A percentile compares a stretch with the other conserved stretches of the same genome.
phyloP scores from a whole-genome alignment of 2,329 filamentous ascomycete species.

The Zymoseptoria crescenta region DNA sequence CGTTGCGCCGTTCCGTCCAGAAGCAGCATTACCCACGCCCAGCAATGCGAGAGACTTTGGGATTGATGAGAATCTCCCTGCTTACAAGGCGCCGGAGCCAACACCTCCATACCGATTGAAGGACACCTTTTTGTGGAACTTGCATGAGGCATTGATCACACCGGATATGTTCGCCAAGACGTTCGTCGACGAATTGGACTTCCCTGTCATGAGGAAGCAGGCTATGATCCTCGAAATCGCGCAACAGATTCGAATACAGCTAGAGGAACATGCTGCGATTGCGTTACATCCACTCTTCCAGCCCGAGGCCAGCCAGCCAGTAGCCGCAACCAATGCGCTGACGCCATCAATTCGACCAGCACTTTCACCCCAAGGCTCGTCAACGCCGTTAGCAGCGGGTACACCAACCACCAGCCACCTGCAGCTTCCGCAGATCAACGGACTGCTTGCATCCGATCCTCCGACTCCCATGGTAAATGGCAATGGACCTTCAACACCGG shows the following conservation, averaged over 20 bases:
- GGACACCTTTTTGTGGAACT: slow-evolving; percentile 95
- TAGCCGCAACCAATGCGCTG: slow-evolving; percentile 22
- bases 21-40: slow-evolving; percentile 56
- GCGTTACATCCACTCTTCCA: slow-evolving; percentile 91
- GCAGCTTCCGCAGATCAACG: slow-evolving; percentile 45
- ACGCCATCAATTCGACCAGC: slow-evolving; percentile 32
- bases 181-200: slow-evolving; percentile 85
- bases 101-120: slow-evolving; percentile 82
- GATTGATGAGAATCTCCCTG: slow-evolving; percentile 64
- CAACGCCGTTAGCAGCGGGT: slow-evolving; percentile 31
- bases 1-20: slow-evolving; percentile 66
- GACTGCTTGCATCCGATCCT: slow-evolving; percentile 35
- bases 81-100: slow-evolving; percentile 70
- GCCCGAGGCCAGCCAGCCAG: slow-evolving; percentile 30
- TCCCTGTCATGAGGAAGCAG: slow-evolving; percentile 61
- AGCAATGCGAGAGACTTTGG: slow-evolving; percentile 49
- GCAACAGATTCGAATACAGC: slow-evolving; percentile 85
- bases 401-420: slow-evolving; percentile 21
- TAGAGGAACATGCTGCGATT: slow-evolving; percentile 93
- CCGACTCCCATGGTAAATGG: slow-evolving; percentile 41
- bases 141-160: slow-evolving; percentile 88
- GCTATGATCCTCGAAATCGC: slow-evolving; percentile 71
- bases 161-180: slow-evolving; percentile 91
- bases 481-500: slow-evolving; percentile 36
- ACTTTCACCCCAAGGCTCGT: slow-evolving; percentile 45